These are phyloP conservation scores for Chlorociboria aeruginascens DNA, from an alignment of 495 filamentous ascomycete species.

Conservation along the genomic window DNA sequence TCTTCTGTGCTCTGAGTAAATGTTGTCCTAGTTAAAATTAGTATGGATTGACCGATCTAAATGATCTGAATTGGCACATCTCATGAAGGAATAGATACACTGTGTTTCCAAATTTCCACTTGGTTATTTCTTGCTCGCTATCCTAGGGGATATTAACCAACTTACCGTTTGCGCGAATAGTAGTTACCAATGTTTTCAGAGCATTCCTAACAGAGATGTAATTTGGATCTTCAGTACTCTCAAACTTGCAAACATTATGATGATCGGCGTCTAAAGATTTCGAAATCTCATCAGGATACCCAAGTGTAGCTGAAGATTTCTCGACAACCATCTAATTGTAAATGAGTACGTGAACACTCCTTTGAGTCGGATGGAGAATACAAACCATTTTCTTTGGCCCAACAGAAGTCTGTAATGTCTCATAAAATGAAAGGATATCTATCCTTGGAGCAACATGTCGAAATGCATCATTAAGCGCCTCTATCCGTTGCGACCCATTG, in stretches of 20 bases:
- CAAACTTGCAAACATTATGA: conserved; percentile 36
- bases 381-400: too few relatives aligned
- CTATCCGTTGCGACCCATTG: conserved; percentile 22
- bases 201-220: conserved; percentile 30
- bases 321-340: too few relatives aligned
- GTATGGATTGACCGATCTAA: too few relatives aligned
- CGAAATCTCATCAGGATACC: conserved; percentile 30
- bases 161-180: neutral
- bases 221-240: conserved; percentile 26
- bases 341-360: too few relatives aligned
- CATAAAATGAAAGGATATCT: conserved; percentile 36
- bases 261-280: conserved; percentile 34
- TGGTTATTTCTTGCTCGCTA: neutral
- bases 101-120: too few relatives aligned
- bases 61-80: too few relatives aligned
- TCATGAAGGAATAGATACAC: too few relatives aligned
- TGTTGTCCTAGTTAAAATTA: conserved; percentile 1
- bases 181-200: conserved; percentile 12
- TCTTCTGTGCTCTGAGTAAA: conserved; percentile 6
- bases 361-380: too few relatives aligned
- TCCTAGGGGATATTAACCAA: neutral
- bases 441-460: conserved; percentile 26
- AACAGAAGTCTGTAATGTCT: conserved; percentile 18
- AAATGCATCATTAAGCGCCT: conserved; percentile 39
- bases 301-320: conserved; percentile 29